Evolutionary conservation across 176 grass and related monocot genomes (phyloP), one percentile per base, ranked within the genome.

Genomic region (Carex scoparia): DNA sequence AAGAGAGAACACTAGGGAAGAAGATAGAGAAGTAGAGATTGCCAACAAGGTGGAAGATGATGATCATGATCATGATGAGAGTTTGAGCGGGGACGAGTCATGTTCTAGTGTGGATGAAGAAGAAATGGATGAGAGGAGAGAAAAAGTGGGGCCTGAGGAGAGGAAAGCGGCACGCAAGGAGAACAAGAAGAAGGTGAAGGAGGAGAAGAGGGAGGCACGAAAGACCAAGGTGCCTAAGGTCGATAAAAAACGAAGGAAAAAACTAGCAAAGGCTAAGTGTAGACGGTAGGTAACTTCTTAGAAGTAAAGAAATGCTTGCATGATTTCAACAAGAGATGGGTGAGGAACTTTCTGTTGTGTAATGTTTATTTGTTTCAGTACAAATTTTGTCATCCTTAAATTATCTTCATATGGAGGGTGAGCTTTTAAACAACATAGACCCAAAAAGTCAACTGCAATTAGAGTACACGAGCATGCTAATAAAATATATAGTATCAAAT

Each of bases 151-250:
- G 19, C 89, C 89, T 1, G 95, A 91, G 31, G 91, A 98, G 83
- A 93, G 72, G 60, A 93, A 90, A 83, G 88, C 86, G 79, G 93
- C 88, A 57, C 67, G 95, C 64, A 98, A 94, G 68, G 93, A 89
- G 53, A 89, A 98, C 62, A 98, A 95, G 75, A 98, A 98, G 84
- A 95, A 90, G 80, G 95, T 98, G 84, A 94, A 95, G 75, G 93
- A 95, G 69, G 91, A 98, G 77, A 98, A 94, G 78, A 92, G 88
- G 84, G 89, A 98, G 85, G 69, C 89, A 28, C 85, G 93, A 44
- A 95, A 92, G 80, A 90, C 74, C 1, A 95, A 98, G 86, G 79
- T 90, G 18, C 83, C 93, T 0, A 98, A 98, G 87, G 86, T 90
- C 12, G 91, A 95, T 23, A 98, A 98, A 79, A 98, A 98, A 68